These are phyloP conservation scores for Syzygium malaccense DNA, from an alignment of 441 rosid genomes.

Conservation along the genomic window DNA sequence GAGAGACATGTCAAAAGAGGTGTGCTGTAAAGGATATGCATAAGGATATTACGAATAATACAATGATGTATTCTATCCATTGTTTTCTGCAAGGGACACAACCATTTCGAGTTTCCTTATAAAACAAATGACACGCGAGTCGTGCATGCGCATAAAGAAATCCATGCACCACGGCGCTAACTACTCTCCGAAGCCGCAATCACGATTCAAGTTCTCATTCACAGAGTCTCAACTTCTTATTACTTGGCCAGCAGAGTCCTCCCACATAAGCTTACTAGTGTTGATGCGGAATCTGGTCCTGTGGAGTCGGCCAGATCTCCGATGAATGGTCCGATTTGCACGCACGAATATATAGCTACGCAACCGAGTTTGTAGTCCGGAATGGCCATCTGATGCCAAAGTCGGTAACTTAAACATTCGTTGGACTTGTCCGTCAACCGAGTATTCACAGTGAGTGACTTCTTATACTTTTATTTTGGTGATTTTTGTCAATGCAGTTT, in stretches of 20 bases:
- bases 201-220: neutral
- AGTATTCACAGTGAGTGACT: too few species aligned
- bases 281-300: neutral
- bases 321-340: neutral
- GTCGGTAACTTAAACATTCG: neutral
- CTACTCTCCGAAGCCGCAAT: neutral
- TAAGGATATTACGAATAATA: too few species aligned
- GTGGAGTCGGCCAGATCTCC: neutral
- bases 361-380: neutral
- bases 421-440: neutral
- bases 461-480: neutral
- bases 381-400: neutral
- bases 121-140: neutral
- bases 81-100: accelerated
- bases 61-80: neutral
- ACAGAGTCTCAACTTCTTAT: neutral
- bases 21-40: too few species aligned
- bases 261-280: neutral
- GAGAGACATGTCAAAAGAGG: neutral
- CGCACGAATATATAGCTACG: neutral
- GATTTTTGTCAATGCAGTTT: neutral
- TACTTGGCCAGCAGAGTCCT: neutral
- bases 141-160: neutral
- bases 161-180: neutral
- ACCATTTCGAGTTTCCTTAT: neutral